A percentile compares a stretch with the other conserved stretches of the same genome.
These are phyloP conservation scores for Zelonia costaricensis DNA, from an alignment of 208 protist species.

Conservation along the genomic window DNA sequence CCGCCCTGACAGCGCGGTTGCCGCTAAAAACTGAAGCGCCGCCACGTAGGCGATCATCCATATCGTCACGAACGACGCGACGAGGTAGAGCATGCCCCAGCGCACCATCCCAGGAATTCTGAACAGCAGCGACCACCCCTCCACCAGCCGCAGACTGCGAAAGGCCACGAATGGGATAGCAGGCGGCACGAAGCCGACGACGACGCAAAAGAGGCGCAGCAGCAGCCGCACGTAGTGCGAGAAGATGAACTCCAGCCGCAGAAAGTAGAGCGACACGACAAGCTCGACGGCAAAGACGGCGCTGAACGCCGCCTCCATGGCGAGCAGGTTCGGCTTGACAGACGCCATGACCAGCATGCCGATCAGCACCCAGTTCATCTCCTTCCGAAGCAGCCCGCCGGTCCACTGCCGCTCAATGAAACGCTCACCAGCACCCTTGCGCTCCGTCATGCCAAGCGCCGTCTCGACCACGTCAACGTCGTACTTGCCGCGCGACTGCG, in stretches of 20 bases:
- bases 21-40: constrained; percentile 42
- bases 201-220: constrained; percentile 59
- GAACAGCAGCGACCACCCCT: constrained; percentile 78
- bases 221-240: constrained; percentile 55
- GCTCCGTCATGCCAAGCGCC: constrained; percentile 65
- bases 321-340: constrained; percentile 57
- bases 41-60: constrained; percentile 83
- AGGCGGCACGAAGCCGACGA: constrained; percentile 63
- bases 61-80: constrained; percentile 51
- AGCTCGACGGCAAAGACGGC: constrained; percentile 59
- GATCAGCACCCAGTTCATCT: constrained; percentile 59
- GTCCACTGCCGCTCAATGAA: constrained; percentile 75
- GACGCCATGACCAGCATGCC: constrained; percentile 60
- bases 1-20: not conserved
- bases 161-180: constrained; percentile 63
- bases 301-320: constrained; percentile 69
- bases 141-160: constrained; percentile 59
- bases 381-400: constrained; percentile 43
- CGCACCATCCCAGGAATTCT: constrained; percentile 64
- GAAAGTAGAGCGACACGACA: constrained; percentile 55
- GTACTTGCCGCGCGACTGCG: constrained; percentile 50
- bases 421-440: constrained; percentile 35
- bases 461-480: constrained; percentile 73
- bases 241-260: constrained; percentile 65
- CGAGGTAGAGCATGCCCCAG: constrained; percentile 58